Percentiles rank a stretch among this genome's conserved stretches.
Evolutionary conservation across 306 rosid species (phyloP).

Genomic region (Cyclanthera cordifolia): DNA sequence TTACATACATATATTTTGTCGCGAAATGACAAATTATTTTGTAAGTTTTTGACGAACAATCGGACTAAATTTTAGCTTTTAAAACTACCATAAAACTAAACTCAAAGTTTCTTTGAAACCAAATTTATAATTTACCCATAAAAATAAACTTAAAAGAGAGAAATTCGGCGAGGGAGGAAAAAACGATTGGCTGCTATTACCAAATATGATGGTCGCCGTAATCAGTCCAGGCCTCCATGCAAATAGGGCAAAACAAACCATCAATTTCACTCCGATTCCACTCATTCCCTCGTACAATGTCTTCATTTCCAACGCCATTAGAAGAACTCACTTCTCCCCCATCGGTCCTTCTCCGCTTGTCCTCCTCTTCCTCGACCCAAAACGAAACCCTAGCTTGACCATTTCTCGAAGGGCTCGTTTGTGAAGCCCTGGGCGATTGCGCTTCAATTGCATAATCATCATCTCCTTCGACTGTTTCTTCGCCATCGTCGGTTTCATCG

Average conservation of each 20-base stretch:
- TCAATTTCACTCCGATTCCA: conserved; percentile 39
- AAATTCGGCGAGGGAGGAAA: neutral
- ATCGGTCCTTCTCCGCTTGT: conserved; percentile 52
- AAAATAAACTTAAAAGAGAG: neutral
- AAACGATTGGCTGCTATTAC: conserved; percentile 20
- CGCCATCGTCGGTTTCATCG: conserved; percentile 11
- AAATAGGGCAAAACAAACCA: conserved; percentile 70
- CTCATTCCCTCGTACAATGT: conserved; percentile 39
- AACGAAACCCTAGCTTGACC: conserved; percentile 7
- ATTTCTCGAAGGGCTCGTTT: conserved; percentile 13
- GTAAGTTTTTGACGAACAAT: too few species aligned
- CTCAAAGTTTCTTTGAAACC: too few species aligned
- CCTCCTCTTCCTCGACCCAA: conserved; percentile 25
- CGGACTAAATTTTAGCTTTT: too few species aligned
- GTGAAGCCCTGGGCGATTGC: conserved; percentile 24
- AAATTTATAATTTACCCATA: too few species aligned
- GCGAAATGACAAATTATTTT: too few species aligned
- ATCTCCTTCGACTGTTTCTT: conserved; percentile 15
- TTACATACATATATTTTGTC: too few species aligned
- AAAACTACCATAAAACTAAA: too few species aligned
- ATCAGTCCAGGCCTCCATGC: conserved; percentile 67
- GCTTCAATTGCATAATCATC: conserved; percentile 18
- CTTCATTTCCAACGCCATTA: conserved; percentile 11
- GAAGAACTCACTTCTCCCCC: conserved; percentile 35
- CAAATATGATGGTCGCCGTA: conserved; percentile 61